Base-by-base conservation (phyloP, 176 grass and related monocot genomes). In the Hyparrhenia diplandra region DNA sequence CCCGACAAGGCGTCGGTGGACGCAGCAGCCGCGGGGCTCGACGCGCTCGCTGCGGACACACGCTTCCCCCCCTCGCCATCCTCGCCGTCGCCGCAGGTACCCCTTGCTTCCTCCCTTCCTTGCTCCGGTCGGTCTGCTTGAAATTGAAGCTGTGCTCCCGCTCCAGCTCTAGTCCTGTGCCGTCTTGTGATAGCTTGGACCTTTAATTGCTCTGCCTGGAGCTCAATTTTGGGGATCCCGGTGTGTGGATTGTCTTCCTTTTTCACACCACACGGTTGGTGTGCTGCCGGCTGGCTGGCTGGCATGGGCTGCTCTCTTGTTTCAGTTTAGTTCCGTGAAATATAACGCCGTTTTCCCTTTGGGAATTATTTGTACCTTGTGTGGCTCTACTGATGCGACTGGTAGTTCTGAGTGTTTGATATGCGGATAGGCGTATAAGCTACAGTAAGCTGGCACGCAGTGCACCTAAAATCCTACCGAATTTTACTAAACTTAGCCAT, bases 21-120 rank as follows among this genome's bases (percentile, higher is more conserved):
- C 25, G 75, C 85, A 10, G 85, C 91, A 39, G 87, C 85, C 34
- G 89, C 85, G 5, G 87, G 39, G 7, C 89, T 97, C 47, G 69
- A 75, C 41, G 73, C 35, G 62, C 67, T 88, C 62, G 85, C 91
- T 18, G 24, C 80, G 14, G 80, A 86, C 63, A 80, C 87, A 30
- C 37, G 60, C 31, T 97, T 94, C 82, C 85, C n/a, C n/a, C 94
- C 55, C 59, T 92, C 80, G 40, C 91, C 71, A 90, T 97, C 85
- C 91, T 94, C 52, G 89, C 79, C 75, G n/a, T 97, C 61, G 84
- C 91, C 42, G 75, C 91, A 90, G 94, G 94, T 94, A 39, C 12
- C 40, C 72, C 27, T n/a, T n/a, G n/a, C 52, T 3, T 0, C 21
- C 54, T 58, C 23, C 8, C 23, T 77, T 32, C 25, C 28, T 49